A percentile compares a stretch with the other conserved stretches of the same genome.
Evolutionary conservation across 2,329 filamentous ascomycete species (phyloP).

Genomic region (Colletotrichum sojae): DNA sequence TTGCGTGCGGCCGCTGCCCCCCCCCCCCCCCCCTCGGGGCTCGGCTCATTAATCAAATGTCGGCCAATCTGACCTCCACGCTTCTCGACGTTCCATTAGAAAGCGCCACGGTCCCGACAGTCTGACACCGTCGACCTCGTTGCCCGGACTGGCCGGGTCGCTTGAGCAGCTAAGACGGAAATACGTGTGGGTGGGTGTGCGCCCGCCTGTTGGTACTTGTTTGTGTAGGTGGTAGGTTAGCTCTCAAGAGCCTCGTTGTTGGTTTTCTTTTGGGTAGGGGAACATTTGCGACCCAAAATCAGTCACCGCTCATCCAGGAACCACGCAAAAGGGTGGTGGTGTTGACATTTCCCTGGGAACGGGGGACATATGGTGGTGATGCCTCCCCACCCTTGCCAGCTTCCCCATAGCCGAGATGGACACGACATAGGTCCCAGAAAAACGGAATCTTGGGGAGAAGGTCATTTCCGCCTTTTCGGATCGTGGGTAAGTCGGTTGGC

Average conservation of each 20-base stretch:
- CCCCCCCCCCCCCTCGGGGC: conserved; percentile 6
- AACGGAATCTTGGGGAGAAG: conserved; percentile 12
- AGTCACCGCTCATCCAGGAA: conserved; percentile 28
- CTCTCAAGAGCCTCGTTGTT: conserved; percentile 14
- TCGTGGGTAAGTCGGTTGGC: not conserved
- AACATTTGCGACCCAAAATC: not conserved
- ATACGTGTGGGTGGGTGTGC: not conserved
- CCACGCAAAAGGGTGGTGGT: not conserved
- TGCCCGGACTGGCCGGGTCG: conserved; percentile 12
- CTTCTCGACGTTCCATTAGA: conserved; percentile 35
- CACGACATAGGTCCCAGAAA: conserved; percentile 19
- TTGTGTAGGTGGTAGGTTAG: conserved; percentile 5
- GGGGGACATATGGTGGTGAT: conserved; percentile 1
- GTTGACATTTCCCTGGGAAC: conserved; percentile 2
- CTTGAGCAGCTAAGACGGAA: conserved; percentile 8
- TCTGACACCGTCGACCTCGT: conserved; percentile 31
- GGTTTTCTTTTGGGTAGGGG: conserved; percentile 12
- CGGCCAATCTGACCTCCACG: conserved; percentile 29
- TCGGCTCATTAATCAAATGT: conserved; percentile 26
- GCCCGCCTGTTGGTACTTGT: not conserved
- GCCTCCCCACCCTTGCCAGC: conserved; percentile 1
- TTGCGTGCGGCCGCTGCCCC: conserved; percentile 7
- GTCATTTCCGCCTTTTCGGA: conserved; percentile 23
- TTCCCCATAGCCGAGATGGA: conserved; percentile 17
- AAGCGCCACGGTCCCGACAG: conserved; percentile 33